Evolutionary conservation across 805 yeast species (phyloP), one percentile per base, ranked within the genome.

Genomic region (Ogataea naganishii): DNA sequence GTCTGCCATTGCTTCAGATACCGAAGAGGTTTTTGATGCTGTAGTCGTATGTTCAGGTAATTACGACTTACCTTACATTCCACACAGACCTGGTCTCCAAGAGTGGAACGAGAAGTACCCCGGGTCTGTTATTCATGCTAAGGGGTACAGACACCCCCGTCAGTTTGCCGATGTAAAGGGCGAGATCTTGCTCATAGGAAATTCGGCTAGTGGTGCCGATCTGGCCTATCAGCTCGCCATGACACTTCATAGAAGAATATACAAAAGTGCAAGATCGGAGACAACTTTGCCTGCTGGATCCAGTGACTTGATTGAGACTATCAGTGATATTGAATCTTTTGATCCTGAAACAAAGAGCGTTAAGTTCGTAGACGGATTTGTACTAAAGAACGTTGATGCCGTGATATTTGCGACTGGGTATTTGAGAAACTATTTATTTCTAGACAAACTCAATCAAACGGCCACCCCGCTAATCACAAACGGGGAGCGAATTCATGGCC

Each of bases 341-440:
- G 60, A 65, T 24, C 39, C 60, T 4, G 56, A 47, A 1, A 51
- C 58, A 2, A 53, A 57, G 20, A 34, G 49, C 0, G 65, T 75
- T 1, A 43, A 51, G 13, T 67, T 75, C 35, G 56, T 43, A 4
- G 78, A 75, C 43, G 83, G 77, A 1, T 33, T 54, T 1, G 44
- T 41, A 7, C 35, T 75, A 5, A 40, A 41, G 1, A 58, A 62
- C 26, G 69, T 79, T 20, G 82, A 76, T 30, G 49, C 48, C 18
- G 53, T 81, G 11, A 55, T 81, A n/a, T 78, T 75, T 47, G 80
- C 80, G 11, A 81, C 92, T 0, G 92, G 92, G 0, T 81, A 76
- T 49, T 58, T 70, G 29, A 72, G 72, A 40, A 67, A 73, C 14
- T 64, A 66, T 33, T 86, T 89, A 7, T 77, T 66, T 40, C 50